phyloP scores from a whole-genome alignment of 176 grass and related monocot species.

The Luzula sylvatica region DNA sequence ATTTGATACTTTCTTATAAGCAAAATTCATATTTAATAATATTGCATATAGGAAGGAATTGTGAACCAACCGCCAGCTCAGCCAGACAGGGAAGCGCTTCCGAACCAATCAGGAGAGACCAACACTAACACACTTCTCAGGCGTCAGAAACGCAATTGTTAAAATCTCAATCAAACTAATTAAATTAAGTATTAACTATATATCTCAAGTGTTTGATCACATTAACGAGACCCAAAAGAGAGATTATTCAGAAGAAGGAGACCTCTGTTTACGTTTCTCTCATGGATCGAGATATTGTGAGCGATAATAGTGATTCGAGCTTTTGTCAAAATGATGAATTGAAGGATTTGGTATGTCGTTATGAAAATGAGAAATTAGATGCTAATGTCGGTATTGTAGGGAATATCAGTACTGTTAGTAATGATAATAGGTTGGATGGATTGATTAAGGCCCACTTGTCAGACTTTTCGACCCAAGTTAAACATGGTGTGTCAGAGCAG shows the following conservation, averaged over 20 bases:
- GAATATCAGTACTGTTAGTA: no score
- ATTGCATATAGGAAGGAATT: constrained; percentile 21
- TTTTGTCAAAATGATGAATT: constrained; percentile 3
- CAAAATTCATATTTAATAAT: no score
- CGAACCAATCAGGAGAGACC: constrained; percentile 23
- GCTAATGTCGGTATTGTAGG: no score
- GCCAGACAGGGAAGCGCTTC: constrained; percentile 20
- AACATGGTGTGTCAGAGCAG: not conserved
- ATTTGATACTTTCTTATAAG: no score
- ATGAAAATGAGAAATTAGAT: constrained; percentile 7
- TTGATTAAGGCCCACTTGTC: constrained; percentile 23
- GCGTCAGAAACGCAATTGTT: constrained; percentile 25
- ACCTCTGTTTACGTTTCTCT: constrained; percentile 10
- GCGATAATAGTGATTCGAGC: not conserved
- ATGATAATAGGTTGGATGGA: constrained; percentile 17
- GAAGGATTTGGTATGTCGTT: constrained; percentile 25
- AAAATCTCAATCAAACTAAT: constrained; percentile 14
- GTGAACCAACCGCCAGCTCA: constrained; percentile 1
- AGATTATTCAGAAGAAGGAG: not conserved
- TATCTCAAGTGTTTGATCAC: constrained; percentile 15
- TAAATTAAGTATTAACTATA: constrained; percentile 13
- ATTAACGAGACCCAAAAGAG: constrained; percentile 8
- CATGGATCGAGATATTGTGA: constrained; percentile 18
- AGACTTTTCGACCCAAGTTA: constrained; percentile 14
- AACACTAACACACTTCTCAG: constrained; percentile 25